Percentiles rank a stretch among this genome's conserved stretches.
These are phyloP conservation scores for Buxus sempervirens DNA, from an alignment of 164 flowering plant species.

Conservation along the genomic window DNA sequence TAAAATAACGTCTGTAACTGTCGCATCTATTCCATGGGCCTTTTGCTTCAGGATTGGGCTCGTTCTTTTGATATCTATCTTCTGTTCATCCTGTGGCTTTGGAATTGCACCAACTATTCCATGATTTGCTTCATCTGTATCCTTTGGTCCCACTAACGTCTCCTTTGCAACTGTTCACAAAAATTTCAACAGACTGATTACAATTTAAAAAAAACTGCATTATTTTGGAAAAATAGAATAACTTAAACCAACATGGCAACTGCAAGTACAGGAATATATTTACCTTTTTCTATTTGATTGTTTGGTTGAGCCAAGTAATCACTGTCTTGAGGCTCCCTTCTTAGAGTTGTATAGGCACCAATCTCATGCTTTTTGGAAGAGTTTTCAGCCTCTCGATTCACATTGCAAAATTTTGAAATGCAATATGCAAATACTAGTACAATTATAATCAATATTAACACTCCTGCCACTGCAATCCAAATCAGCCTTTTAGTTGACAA, in stretches of 20 bases:
- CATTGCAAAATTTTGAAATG: slow-evolving; percentile 33
- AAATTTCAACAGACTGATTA: background rate
- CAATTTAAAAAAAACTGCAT: background rate
- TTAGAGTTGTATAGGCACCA: slow-evolving; percentile 17
- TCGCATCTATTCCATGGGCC: slow-evolving; percentile 21
- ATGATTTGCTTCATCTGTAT: slow-evolving; percentile 19
- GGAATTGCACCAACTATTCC: slow-evolving; percentile 12
- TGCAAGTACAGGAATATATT: background rate
- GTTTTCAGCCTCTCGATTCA: slow-evolving; percentile 19
- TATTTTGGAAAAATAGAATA: background rate
- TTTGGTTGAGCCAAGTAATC: slow-evolving; percentile 24
- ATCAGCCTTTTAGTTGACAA: slow-evolving; percentile 31
- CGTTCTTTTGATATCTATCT: slow-evolving; percentile 7
- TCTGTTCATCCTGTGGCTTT: slow-evolving; percentile 7
- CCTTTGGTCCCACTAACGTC: slow-evolving; percentile 9
- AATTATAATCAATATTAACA: slow-evolving; percentile 24
- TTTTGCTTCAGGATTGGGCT: slow-evolving; percentile 14
- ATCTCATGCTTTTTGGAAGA: slow-evolving; percentile 21
- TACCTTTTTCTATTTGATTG: slow-evolving; percentile 24
- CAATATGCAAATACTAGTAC: slow-evolving; percentile 34
- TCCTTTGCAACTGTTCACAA: slow-evolving; percentile 11
- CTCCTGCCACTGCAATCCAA: slow-evolving; percentile 37
- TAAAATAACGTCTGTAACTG: slow-evolving; percentile 10
- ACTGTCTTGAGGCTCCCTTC: slow-evolving; percentile 21
- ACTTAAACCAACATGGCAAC: background rate